A percentile compares a stretch with the other conserved stretches of the same genome.
Conservation (phyloP, 2,329 filamentous ascomycete genomes). For the Lecanosticta acicola region DNA sequence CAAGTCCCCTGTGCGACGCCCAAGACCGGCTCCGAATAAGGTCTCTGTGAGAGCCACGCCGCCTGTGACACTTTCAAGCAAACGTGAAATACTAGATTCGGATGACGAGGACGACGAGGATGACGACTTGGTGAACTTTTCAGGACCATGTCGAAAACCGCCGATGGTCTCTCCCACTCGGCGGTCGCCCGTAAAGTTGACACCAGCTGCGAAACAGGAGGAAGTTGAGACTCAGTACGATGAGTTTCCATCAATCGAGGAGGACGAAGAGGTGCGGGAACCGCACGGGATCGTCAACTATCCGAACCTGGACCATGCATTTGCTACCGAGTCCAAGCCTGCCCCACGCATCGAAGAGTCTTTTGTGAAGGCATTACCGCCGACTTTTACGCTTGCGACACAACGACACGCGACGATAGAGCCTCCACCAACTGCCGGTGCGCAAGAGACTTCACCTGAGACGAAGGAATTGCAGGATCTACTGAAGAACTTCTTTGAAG, state of each 20-base stretch:
- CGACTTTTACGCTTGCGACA: neutral
- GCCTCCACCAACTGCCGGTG: constrained; percentile 12
- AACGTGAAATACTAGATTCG: constrained; percentile 19
- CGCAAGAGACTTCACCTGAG: constrained; percentile 11
- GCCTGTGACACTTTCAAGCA: neutral
- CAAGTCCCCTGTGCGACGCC: constrained; percentile 2
- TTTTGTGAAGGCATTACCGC: neutral
- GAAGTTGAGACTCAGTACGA: no score
- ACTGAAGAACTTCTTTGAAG: constrained; percentile 19
- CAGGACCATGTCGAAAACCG: constrained; percentile 3
- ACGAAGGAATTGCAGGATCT: constrained; percentile 6
- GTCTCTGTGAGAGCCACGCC: neutral
- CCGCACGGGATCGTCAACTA: constrained; percentile 1
- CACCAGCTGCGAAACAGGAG: neutral
- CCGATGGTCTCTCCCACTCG: neutral
- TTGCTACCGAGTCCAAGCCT: neutral
- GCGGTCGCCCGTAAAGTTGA: constrained; percentile 1
- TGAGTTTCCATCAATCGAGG: neutral
- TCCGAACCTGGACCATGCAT: constrained; percentile 4
- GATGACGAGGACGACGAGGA: constrained; percentile 28
- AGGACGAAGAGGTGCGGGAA: neutral
- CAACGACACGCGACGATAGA: neutral
- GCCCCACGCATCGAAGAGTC: neutral
- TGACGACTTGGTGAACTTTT: constrained; percentile 26
- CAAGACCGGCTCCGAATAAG: no score